phyloP scores from a whole-genome alignment of 441 rosid species.

The Brassica balearica region DNA sequence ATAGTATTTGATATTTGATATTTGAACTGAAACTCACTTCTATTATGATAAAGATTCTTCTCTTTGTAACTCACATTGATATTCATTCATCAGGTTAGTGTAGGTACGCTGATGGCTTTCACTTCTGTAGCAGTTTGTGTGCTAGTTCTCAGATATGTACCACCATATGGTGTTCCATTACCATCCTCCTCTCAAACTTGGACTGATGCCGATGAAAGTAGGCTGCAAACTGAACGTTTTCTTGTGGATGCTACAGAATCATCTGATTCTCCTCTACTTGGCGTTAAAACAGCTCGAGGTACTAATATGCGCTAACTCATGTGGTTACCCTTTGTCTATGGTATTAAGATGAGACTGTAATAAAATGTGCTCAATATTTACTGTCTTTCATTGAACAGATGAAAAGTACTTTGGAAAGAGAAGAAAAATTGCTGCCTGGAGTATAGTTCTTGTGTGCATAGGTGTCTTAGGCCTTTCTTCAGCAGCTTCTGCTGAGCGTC shows the following conservation, averaged over 20 bases:
- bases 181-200: slow-evolving; percentile 47
- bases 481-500: slow-evolving; percentile 61
- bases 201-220: slow-evolving; percentile 14
- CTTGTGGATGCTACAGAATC: slow-evolving; percentile 44
- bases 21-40: slow-evolving; percentile 13
- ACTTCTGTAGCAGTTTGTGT: slow-evolving; percentile 82
- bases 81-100: slow-evolving; percentile 71
- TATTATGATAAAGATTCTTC: neutral
- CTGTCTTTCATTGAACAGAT: slow-evolving; percentile 43
- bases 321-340: neutral
- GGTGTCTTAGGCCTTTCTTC: slow-evolving; percentile 64
- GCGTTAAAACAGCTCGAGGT: slow-evolving; percentile 46
- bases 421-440: slow-evolving; percentile 72
- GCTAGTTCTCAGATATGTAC: slow-evolving; percentile 80
- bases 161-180: slow-evolving; percentile 74
- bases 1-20: neutral
- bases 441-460: slow-evolving; percentile 57
- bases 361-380: slow-evolving; percentile 4
- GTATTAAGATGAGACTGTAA: neutral
- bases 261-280: slow-evolving; percentile 52
- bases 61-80: slow-evolving; percentile 22
- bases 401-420: slow-evolving; percentile 51
- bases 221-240: slow-evolving; percentile 40
- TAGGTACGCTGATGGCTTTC: slow-evolving; percentile 89
- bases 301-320: slow-evolving; percentile 27